A percentile compares a stretch with the other conserved stretches of the same genome.
phyloP scores from a whole-genome alignment of 192 early-diverging fungal species.

The Coemansia sp. region DNA sequence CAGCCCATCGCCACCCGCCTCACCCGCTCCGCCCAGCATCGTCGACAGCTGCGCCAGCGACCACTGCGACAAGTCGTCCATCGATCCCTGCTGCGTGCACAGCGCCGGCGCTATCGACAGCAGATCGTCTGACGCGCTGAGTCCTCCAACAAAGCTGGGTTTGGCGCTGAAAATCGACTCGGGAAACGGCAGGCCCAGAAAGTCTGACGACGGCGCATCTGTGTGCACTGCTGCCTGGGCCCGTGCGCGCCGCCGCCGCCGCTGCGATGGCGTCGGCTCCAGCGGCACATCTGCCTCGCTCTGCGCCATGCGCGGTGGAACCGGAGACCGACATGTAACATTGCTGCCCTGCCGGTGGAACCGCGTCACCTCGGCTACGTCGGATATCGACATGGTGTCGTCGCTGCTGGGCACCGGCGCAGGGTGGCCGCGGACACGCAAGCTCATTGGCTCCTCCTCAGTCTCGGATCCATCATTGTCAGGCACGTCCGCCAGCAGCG shows the following conservation, averaged over 20 bases:
- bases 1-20: not conserved
- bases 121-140: not conserved
- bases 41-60: slow-evolving; percentile 46
- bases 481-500: slow-evolving; percentile 41
- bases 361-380: slow-evolving; percentile 44
- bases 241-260: slow-evolving; percentile 18
- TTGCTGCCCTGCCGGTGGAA: slow-evolving; percentile 53
- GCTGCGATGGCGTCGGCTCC: slow-evolving; percentile 21
- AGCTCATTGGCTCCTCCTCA: slow-evolving; percentile 45
- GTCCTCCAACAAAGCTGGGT: slow-evolving; percentile 17
- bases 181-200: slow-evolving; percentile 48
- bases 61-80: slow-evolving; percentile 46
- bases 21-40: slow-evolving; percentile 25
- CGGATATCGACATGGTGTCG: slow-evolving; percentile 50
- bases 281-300: slow-evolving; percentile 43
- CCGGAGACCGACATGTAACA: slow-evolving; percentile 21
- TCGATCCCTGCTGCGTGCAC: slow-evolving; percentile 33
- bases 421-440: slow-evolving; percentile 12
- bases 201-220: slow-evolving; percentile 49
- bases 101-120: slow-evolving; percentile 29
- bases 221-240: slow-evolving; percentile 33
- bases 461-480: slow-evolving; percentile 41
- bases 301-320: slow-evolving; percentile 39
- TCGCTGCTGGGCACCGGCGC: slow-evolving; percentile 23
- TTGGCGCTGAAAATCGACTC: slow-evolving; percentile 49